phyloP scores from a whole-genome alignment of 805 yeast genomes.

The Candida adriatica region DNA sequence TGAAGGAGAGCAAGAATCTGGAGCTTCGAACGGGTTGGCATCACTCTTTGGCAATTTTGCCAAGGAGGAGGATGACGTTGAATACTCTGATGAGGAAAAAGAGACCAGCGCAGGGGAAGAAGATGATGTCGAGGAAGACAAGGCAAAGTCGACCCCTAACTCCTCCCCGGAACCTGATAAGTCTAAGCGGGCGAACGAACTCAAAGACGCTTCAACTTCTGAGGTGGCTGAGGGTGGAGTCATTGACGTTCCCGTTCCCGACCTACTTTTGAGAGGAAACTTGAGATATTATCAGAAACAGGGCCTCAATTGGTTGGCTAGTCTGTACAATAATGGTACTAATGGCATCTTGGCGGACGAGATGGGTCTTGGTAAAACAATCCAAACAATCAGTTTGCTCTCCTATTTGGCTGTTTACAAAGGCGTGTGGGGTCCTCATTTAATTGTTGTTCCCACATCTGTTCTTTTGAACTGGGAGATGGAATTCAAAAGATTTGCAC shows the following conservation, averaged over 20 bases:
- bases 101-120: conserved; percentile 14
- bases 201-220: conserved; percentile 11
- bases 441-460: conserved; percentile 94
- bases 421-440: conserved; percentile 96
- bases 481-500: conserved; percentile 98
- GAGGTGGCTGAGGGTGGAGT: conserved; percentile 30
- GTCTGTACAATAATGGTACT: conserved; percentile 83
- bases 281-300: conserved; percentile 90
- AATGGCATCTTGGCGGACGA: conserved; percentile 98
- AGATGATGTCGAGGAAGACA: conserved; percentile 12
- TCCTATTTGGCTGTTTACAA: conserved; percentile 90
- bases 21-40: conserved; percentile 22
- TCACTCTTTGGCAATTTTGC: conserved; percentile 29
- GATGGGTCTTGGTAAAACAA: conserved; percentile 97
- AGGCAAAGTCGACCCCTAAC: conserved; percentile 30
- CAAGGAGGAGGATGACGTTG: conserved; percentile 30
- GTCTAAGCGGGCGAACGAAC: not conserved
- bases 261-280: conserved; percentile 63
- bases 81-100: conserved; percentile 20
- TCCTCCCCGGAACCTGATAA: conserved; percentile 29
- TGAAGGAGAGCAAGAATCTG: conserved; percentile 12
- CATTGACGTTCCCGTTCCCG: conserved; percentile 74
- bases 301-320: conserved; percentile 96
- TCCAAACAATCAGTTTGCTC: conserved; percentile 85
- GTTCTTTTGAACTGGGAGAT: conserved; percentile 98